phyloP scores from a whole-genome alignment of 139 green algal species.

The Haematococcus sp. region DNA sequence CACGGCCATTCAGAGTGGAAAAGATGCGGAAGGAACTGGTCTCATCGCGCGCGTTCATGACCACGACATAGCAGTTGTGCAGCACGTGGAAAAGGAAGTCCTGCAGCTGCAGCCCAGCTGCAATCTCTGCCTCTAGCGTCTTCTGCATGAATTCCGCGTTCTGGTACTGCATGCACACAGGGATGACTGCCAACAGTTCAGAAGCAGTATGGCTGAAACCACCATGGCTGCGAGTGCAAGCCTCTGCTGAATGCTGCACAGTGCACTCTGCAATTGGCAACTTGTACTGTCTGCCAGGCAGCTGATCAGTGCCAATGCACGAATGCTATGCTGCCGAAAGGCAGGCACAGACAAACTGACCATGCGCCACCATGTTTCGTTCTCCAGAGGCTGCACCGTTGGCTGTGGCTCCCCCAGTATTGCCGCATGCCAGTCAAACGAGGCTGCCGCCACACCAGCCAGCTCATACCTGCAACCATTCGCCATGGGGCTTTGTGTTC shows the following conservation, averaged over 20 bases:
- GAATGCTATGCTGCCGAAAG: conserved; percentile 3
- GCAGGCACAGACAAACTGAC: not conserved
- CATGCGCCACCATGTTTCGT: conserved; percentile 46
- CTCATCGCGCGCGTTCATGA: conserved; percentile 57
- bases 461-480: conserved; percentile 29
- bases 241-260: too few species aligned
- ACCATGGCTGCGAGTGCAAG: too few species aligned
- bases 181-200: too few species aligned
- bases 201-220: too few species aligned
- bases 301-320: too few species aligned
- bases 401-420: not conserved
- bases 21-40: conserved; percentile 55
- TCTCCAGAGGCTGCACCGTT: conserved; percentile 24
- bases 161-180: conserved; percentile 30
- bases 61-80: conserved; percentile 48
- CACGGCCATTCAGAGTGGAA: conserved; percentile 48
- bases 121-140: not conserved
- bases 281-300: too few species aligned
- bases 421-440: not conserved
- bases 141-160: conserved; percentile 34
- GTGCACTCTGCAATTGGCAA: too few species aligned
- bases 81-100: conserved; percentile 53
- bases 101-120: conserved; percentile 35
- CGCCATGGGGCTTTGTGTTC: too few species aligned
- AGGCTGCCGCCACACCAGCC: conserved; percentile 16